Evolutionary conservation across 176 grass and related monocot genomes (phyloP).

Genomic region (Avena atlantica): DNA sequence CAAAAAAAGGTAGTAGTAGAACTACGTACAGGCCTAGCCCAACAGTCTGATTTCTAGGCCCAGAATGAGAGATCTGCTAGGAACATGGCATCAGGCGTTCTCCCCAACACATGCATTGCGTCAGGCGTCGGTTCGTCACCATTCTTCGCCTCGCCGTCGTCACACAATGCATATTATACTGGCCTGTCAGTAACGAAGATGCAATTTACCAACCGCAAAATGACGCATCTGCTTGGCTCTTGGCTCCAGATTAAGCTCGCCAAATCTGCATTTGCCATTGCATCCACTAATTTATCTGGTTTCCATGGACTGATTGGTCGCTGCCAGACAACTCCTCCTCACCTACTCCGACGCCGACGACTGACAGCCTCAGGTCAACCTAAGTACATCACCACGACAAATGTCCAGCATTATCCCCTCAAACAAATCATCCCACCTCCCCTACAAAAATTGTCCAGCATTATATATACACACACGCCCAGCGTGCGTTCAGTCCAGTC

Average conservation of each 20-base stretch:
- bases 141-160: neutral
- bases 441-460: neutral
- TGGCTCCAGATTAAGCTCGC: neutral
- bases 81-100: neutral
- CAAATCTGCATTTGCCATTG: slow-evolving; percentile 9
- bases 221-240: neutral
- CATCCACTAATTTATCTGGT: neutral
- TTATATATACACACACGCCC: neutral
- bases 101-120: neutral
- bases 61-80: neutral
- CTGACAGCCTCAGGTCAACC: neutral
- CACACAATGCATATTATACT: neutral
- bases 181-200: neutral
- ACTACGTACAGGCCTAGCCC: neutral
- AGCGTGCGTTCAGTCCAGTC: neutral
- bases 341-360: slow-evolving; percentile 4
- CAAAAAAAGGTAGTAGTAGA: too few relatives aligned
- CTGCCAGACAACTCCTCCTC: neutral
- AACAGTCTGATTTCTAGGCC: neutral
- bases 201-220: neutral
- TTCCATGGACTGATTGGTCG: neutral
- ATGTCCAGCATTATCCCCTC: too few relatives aligned
- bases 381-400: neutral
- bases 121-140: neutral
- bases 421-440: too few relatives aligned